A percentile compares a stretch with the other conserved stretches of the same genome.
phyloP scores from a whole-genome alignment of 306 rosid species.

The Corylus avellana region DNA sequence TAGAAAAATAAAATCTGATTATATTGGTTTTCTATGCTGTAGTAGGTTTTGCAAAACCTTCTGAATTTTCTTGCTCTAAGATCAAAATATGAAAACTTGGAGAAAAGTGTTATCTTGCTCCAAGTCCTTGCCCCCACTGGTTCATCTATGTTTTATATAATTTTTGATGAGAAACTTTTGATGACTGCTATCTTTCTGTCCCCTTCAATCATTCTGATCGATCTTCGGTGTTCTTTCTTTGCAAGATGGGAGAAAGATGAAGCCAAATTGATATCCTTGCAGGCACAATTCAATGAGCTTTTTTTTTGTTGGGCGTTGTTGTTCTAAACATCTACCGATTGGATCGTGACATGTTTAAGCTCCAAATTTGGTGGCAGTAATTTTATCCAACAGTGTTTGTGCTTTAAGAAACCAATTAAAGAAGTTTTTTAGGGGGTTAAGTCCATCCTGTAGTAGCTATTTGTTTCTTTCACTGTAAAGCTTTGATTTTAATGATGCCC shows the following conservation, averaged over 20 bases:
- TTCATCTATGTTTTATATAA: not conserved
- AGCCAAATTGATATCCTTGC: not conserved
- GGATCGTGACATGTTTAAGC: constrained; percentile 8
- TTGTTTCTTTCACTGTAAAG: not conserved
- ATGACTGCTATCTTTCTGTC: not conserved
- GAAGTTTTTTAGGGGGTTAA: not conserved
- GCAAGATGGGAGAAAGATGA: constrained; percentile 14
- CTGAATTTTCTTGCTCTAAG: not conserved
- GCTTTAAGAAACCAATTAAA: not conserved
- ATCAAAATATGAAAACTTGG: not conserved
- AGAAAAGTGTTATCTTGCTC: not conserved
- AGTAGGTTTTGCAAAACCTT: not conserved
- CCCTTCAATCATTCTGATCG: constrained; percentile 17
- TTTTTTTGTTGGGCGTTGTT: not conserved
- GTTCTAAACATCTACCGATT: not conserved
- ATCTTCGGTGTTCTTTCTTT: constrained; percentile 14
- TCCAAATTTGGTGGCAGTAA: not conserved
- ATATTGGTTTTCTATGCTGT: not conserved
- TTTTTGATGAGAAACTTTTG: not conserved
- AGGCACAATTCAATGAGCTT: not conserved
- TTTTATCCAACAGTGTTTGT: not conserved
- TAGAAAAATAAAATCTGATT: not conserved
- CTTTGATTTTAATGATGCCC: constrained; percentile 4
- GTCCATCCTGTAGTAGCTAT: not conserved
- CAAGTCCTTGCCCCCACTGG: not conserved